These are phyloP conservation scores for Capsicum pubescens DNA, from an alignment of 257 asterid species.

Conservation along the genomic window DNA sequence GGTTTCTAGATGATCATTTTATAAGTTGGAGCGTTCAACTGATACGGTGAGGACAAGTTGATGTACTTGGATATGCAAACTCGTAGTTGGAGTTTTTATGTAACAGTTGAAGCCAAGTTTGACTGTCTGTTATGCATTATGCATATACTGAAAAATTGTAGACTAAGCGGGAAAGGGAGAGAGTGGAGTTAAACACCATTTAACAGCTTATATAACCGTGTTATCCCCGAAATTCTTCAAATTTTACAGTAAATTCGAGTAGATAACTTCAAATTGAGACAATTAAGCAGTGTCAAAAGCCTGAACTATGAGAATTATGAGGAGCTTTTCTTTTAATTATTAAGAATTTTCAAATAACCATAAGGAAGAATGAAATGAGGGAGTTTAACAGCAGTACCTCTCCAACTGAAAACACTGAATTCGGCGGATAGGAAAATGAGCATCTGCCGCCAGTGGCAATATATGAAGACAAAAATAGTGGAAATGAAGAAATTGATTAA, in stretches of 20 bases:
- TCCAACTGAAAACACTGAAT: constrained; percentile 16
- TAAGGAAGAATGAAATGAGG: background rate
- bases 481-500: background rate
- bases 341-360: background rate
- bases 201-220: background rate
- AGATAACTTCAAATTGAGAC: background rate
- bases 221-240: background rate
- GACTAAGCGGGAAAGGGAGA: background rate
- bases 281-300: background rate
- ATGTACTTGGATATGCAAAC: too few relatives aligned
- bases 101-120: too few relatives aligned
- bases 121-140: background rate
- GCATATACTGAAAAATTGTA: background rate
- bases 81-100: too few relatives aligned
- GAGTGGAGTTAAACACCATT: background rate
- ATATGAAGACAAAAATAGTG: background rate
- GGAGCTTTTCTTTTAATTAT: too few relatives aligned
- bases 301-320: background rate
- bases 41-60: too few relatives aligned
- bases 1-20: too few relatives aligned
- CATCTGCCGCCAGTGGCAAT: constrained; percentile 1
- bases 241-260: background rate
- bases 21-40: too few relatives aligned
- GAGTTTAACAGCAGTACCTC: background rate
- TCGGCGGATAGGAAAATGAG: background rate